Evolutionary conservation across 306 rosid genomes (phyloP), one percentile per base, ranked within the genome.

Genomic region (Lupinus albus): DNA sequence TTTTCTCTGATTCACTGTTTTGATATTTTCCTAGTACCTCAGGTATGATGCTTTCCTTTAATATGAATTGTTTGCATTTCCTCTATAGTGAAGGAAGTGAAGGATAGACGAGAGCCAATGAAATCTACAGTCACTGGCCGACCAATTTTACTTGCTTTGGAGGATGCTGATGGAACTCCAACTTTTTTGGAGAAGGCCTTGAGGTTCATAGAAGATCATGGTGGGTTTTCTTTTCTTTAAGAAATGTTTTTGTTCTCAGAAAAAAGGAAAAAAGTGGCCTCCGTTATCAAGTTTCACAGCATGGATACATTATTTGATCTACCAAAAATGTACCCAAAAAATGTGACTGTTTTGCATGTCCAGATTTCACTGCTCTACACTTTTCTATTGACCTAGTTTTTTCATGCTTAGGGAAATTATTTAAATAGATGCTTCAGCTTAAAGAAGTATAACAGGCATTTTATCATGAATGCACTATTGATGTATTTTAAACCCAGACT

Each of bases 111-210:
- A 17, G 47, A 42, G 13, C 82, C 86, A 14, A 44, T 15, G 11
- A 94, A 85, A 80, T 80, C 90, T 64, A 79, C 75, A 1, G 91
- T 94, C 53, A 67, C 85, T 78, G 92, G 99, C 60, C 81, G 89
- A 53, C 97, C 99, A 45, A 79, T 94, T 78, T 83, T 94, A 80
- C 92, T 88, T 79, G 97, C 97, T 61, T 61, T 94, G 80, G 99
- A 94, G 80, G 99, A 94, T 62, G 92, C 76, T 55, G 97, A 94
- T 78, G 99, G 99, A 78, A 58, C 89, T 69, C 97, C 99, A 20
- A 81, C 97, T 55, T 94, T 94, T 82, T 78, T 94, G 79, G 99
- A 94, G 84, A 94, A 94, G 83, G 96, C 97, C 64, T 84, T 94
- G 33, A 83, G 74, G 56, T 94, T 87, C 36, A 67, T 94, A 28